Conservation (phyloP, 768 basidiomycete genomes). For the Dioszegia crocea region DNA sequence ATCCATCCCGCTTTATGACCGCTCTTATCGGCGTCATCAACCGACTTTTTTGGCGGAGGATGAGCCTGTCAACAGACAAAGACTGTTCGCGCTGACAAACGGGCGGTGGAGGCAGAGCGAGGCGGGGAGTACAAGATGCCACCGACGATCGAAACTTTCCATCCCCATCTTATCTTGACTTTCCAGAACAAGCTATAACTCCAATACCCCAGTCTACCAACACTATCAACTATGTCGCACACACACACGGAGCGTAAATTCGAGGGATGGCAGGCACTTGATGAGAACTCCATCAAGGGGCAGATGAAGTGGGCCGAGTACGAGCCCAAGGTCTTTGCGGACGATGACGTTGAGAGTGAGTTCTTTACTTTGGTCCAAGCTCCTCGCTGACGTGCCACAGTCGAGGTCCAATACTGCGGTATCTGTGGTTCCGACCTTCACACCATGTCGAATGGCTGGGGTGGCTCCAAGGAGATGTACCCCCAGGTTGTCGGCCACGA, state of each 20-base stretch:
- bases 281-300: slow-evolving; percentile 34
- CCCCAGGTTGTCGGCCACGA: slow-evolving; percentile 55
- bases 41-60: too few relatives aligned
- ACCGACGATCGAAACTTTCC: not conserved
- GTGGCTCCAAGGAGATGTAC: slow-evolving; percentile 19
- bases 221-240: not conserved
- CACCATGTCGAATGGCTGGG: slow-evolving; percentile 54
- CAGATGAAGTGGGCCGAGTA: slow-evolving; percentile 50
- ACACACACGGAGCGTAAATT: slow-evolving; percentile 19
- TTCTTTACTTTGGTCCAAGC: not conserved
- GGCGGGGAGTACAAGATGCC: too few relatives aligned
- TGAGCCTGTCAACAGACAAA: too few relatives aligned
- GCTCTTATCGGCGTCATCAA: too few relatives aligned
- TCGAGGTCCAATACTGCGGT: slow-evolving; percentile 45
- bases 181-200: not conserved
- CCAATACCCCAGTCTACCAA: not conserved
- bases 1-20: too few relatives aligned
- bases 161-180: not conserved
- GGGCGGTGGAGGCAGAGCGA: too few relatives aligned
- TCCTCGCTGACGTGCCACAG: slow-evolving; percentile 2
- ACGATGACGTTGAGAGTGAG: slow-evolving; percentile 57
- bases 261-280: slow-evolving; percentile 43
- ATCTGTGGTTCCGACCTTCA: slow-evolving; percentile 59
- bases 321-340: slow-evolving; percentile 57
- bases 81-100: too few relatives aligned